These are phyloP conservation scores for Suhomyces atakaporum DNA, from an alignment of 1,139 yeast genomes.

Conservation along the genomic window DNA sequence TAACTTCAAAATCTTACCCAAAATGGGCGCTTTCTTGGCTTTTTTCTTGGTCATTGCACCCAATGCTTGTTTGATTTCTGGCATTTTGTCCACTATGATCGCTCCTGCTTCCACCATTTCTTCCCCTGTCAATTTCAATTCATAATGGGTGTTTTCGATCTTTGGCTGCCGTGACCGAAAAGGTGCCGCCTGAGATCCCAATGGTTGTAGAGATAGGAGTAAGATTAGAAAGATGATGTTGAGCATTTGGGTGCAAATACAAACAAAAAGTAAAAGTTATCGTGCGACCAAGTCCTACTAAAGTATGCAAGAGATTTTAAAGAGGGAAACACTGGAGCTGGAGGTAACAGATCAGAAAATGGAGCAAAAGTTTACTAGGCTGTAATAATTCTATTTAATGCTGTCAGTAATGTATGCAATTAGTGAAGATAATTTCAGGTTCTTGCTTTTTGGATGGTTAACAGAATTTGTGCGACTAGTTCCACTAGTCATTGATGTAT, in stretches of 20 bases:
- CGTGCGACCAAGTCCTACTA: too few species aligned
- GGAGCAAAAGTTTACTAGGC: too few species aligned
- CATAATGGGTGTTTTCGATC: conserved; percentile 19
- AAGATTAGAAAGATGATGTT: not conserved
- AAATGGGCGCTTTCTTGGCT: conserved; percentile 1
- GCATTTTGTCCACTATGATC: conserved; percentile 23
- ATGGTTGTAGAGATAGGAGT: not conserved
- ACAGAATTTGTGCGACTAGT: too few species aligned
- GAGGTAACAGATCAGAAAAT: too few species aligned
- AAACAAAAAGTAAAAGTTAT: too few species aligned
- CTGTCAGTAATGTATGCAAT: too few species aligned
- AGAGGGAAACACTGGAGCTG: too few species aligned
- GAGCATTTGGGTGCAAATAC: not conserved
- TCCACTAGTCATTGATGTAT: not conserved
- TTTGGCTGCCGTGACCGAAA: not conserved
- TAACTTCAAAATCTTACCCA: conserved; percentile 1
- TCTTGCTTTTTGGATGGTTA: too few species aligned
- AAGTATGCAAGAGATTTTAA: too few species aligned
- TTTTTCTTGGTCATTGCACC: conserved; percentile 17
- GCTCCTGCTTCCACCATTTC: conserved; percentile 28
- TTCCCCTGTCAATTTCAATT: conserved; percentile 26
- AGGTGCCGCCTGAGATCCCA: not conserved
- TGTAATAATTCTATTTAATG: too few species aligned
- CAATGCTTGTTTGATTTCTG: conserved; percentile 22
- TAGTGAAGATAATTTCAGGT: too few species aligned